A percentile compares a stretch with the other conserved stretches of the same genome.
phyloP scores from a whole-genome alignment of 768 basidiomycete genomes.

The Gyrodon lividus region DNA sequence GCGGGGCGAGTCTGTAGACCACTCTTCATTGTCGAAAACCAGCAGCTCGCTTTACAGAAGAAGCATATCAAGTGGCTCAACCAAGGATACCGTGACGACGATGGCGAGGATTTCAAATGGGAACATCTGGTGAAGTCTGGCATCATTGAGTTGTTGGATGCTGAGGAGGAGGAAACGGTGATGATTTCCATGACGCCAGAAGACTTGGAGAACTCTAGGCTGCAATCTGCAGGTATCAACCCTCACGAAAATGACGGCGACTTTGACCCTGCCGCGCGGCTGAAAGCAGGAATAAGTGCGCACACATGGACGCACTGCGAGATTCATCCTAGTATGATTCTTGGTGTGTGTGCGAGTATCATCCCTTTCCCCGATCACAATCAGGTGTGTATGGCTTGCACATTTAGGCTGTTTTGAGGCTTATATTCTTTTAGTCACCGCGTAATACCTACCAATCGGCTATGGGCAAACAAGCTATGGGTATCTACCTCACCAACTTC shows the following conservation, averaged over 20 bases:
- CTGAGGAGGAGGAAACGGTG: constrained; percentile 98
- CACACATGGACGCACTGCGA: constrained; percentile 99
- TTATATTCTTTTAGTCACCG: constrained; percentile 65
- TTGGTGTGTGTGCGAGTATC: constrained; percentile 97
- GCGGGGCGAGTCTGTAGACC: constrained; percentile 97
- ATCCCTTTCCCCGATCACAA: constrained; percentile 99
- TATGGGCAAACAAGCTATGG: constrained; percentile 99
- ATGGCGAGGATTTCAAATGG: constrained; percentile 73
- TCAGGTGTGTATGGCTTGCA: constrained; percentile 57
- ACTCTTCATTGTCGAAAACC: constrained; percentile 93
- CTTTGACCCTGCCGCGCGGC: constrained; percentile 82
- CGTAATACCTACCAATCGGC: constrained; percentile 99
- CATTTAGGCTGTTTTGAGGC: not conserved
- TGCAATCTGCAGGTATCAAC: constrained; percentile 59
- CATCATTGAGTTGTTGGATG: constrained; percentile 91
- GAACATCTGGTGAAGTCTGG: constrained; percentile 81
- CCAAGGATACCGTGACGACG: constrained; percentile 56
- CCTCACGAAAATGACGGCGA: constrained; percentile 62
- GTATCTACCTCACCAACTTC: constrained; percentile 97
- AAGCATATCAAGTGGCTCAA: constrained; percentile 77
- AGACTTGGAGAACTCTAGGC: constrained; percentile 83
- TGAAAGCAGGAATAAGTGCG: constrained; percentile 81
- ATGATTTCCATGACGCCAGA: constrained; percentile 99
- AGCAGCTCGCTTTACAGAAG: constrained; percentile 80
- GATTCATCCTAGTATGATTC: constrained; percentile 98